Base-by-base conservation (phyloP, 805 yeast genomes). In the Wickerhamomyces hampshirensis region DNA sequence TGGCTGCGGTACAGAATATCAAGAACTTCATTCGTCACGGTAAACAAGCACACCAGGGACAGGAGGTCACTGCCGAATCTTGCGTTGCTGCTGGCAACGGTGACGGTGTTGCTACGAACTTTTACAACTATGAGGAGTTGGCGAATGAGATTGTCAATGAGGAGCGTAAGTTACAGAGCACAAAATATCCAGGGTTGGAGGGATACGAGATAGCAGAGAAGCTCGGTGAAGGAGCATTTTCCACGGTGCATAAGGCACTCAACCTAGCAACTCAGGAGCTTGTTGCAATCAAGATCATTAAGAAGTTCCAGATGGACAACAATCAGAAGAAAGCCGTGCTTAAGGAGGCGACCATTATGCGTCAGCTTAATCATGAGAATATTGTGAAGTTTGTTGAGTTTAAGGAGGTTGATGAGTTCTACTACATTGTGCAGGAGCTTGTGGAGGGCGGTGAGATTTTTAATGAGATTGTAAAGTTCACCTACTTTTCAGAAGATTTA, bases 141-240 rank as follows among this genome's bases (percentile, higher is more conserved):
- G 58, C 58, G 12, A 43, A 30, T 11, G 56, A 53, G 29, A 28
- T 53, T 10, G 58, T 51, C 7, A 44, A 45, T 23, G 49, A 52
- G 33, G 57, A 52, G 38, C 41, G 40, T 6, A 42, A 38, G 28
- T 14, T 47, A 8, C 49, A 51, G 32, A 38, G 37, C 26, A 16
- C 50, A 4, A 38, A 47, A 34, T 56, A 43, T 28, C 50, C 55
- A 2, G 60, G 59, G 3, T 31, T 58, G 19, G 52, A 48, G n/a
- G 35, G 46, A 4, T 65, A 65, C 41, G 51, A 50, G 24, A 43
- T 65, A 16, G 33, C 60, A 28, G 68, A 62, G 28, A 59, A 62
- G 40, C 62, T 83, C 13, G 91, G 93, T 1, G 89, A 83, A 53
- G 98, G 98, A 7, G 97, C 97, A 0, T 89, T 91, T 56, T 85